Base-by-base conservation (phyloP, 129 eudicot genomes). In the Mikania micrantha region DNA sequence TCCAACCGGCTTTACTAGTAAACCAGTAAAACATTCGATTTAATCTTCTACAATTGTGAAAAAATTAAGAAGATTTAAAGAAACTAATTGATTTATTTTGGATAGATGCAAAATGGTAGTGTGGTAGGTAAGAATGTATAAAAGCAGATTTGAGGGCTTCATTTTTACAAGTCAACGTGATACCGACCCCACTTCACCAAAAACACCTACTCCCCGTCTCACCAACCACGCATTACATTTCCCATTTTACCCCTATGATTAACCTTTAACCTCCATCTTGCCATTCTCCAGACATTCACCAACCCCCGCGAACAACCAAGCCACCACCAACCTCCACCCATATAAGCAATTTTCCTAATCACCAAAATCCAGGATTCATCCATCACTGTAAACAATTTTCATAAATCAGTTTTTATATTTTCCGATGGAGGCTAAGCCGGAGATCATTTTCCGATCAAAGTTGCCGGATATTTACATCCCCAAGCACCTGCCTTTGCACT, bases 381-480 rank as follows among this genome's bases (percentile, higher is more conserved):
- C 42, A 16, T 17, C 59, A 29, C 54, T 12, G 22, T 1, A 16
- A 17, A 13, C 41, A 62, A 8, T 44, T 20, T 52, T 9, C 72
- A 74, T 9, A 39, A 13, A 3, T 15, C 44, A 45, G 2, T 7
- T 22, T 49, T 25, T 1, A 11, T 3, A 66, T 66, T 41, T 31
- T 20, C n/a, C 60, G 3, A 75, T 75, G 80, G 74, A 59, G 56
- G 9, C 48, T n/a, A 75, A 45, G 11, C 0, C 54, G 56, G 80
- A 75, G 64, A 60, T 15, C 38, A 82, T 88, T 38, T 93, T 88
- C 81, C 78, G 87, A 48, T 93, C 98, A 32, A 83, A 81, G 66
- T 90, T 93, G 41, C 96, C 95, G 10, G 95, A 88, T 39, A 93
- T 93, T 60, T 72, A 84, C 70, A 84, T 93, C 36, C 98, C 98